Evolutionary conservation across 1,139 yeast species (phyloP), one percentile per base, ranked within the genome.

Genomic region (Candida albicans): DNA sequence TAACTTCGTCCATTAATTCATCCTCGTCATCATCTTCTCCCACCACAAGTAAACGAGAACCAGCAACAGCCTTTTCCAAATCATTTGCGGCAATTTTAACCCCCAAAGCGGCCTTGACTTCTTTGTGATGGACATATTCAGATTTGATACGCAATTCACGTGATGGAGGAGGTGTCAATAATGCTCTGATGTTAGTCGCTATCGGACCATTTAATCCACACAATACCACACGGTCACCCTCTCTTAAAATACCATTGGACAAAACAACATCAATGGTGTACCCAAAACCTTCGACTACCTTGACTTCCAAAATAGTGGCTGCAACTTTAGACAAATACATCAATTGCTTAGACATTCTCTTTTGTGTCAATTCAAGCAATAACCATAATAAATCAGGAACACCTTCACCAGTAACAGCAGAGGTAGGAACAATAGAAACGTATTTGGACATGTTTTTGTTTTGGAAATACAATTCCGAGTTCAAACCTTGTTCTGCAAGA

Each of bases 321-420:
- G 90, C 98, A 48, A 93, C 84, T 62, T 84, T 81, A 32, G 97
- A 84, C 56, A 95, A 75, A 75, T 95, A 95, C 95, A 89, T 93
- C 73, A 95, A 84, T 76, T 93, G 97, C 68, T 91, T 91, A 49
- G 96, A 87, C 99, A 95, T 95, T 76, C 99, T 86, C 82, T 89
- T 87, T 72, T 95, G 98, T 22, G 99, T 93, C 60, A 95, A 80
- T 67, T 93, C 98, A 57, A 95, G 79, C 62, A 95, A 77, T 66
- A 95, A 80, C 93, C 96, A 91, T 62, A 95, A 82, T 71, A 95
- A 79, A 81, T 95, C 99, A 39, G 99, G 99, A 56, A 95, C 95
- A 85, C 99, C 99, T 71, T 95, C 99, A 67, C 99, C 99, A 26
- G 98, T 91, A 39, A 91, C 95, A 46, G 99, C 99, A 49, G 98